Evolutionary conservation across 148 eudicot species (phyloP).

Genomic region (Arctostaphylos glauca): DNA sequence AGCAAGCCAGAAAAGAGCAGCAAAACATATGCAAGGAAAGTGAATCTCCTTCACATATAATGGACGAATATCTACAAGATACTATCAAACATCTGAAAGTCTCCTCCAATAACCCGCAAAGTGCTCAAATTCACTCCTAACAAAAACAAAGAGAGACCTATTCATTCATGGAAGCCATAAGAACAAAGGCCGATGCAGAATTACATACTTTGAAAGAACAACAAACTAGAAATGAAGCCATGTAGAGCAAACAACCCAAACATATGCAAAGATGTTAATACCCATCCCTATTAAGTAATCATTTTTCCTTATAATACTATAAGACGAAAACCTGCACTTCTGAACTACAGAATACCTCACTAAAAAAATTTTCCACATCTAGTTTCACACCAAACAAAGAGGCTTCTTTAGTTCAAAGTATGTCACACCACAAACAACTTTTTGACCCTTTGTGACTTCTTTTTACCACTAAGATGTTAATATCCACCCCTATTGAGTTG

Average conservation of each 20-base stretch:
- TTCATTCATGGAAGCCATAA: too few species aligned
- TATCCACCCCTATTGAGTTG: neutral
- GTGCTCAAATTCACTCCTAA: too few species aligned
- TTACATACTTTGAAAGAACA: too few species aligned
- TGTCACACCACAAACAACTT: neutral
- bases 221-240: too few species aligned
- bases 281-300: neutral
- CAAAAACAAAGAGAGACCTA: too few species aligned
- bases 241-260: neutral
- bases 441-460: neutral
- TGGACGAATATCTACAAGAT: too few species aligned
- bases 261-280: neutral
- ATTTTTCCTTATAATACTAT: neutral
- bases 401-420: neutral
- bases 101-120: too few species aligned
- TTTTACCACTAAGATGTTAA: neutral
- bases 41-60: too few species aligned
- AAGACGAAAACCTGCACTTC: neutral
- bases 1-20: neutral
- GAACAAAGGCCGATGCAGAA: too few species aligned
- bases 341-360: neutral
- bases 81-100: too few species aligned
- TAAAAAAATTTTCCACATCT: neutral
- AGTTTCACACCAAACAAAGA: too few species aligned
- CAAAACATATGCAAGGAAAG: too few species aligned